Conservation (phyloP, 106 monocot species). For the Vanilla planifolia region DNA sequence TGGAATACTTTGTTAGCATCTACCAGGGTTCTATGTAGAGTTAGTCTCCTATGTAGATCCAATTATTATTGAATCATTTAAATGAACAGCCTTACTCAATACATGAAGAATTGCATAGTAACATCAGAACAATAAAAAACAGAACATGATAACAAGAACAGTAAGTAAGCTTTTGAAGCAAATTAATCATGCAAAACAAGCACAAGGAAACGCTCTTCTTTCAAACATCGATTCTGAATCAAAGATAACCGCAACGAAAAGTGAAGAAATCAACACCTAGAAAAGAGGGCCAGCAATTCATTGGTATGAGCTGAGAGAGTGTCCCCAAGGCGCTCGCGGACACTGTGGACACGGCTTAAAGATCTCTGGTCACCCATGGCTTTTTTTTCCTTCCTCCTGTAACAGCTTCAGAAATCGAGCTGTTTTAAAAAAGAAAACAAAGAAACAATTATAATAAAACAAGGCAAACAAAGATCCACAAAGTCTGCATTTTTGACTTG, state of each 20-base stretch:
- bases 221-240: too few relatives aligned
- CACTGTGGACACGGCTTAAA: conserved; percentile 41
- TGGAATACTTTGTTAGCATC: neutral
- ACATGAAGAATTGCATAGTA: too few relatives aligned
- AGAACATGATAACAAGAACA: too few relatives aligned
- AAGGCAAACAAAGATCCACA: neutral
- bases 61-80: neutral
- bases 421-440: neutral
- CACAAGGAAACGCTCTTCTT: too few relatives aligned
- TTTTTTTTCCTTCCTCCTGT: conserved; percentile 19
- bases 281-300: conserved; percentile 56
- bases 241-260: neutral
- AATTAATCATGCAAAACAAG: neutral
- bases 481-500: conserved; percentile 2
- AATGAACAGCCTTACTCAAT: too few relatives aligned
- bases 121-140: too few relatives aligned
- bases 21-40: neutral
- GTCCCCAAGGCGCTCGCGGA: conserved; percentile 58
- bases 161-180: too few relatives aligned
- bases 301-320: conserved; percentile 63
- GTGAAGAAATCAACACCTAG: conserved; percentile 31
- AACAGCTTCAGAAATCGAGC: neutral
- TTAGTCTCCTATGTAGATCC: neutral
- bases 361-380: conserved; percentile 23
- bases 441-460: neutral